Base-by-base conservation (phyloP, 1,284 basidiomycete genomes). In the Leccinum angustisporum region DNA sequence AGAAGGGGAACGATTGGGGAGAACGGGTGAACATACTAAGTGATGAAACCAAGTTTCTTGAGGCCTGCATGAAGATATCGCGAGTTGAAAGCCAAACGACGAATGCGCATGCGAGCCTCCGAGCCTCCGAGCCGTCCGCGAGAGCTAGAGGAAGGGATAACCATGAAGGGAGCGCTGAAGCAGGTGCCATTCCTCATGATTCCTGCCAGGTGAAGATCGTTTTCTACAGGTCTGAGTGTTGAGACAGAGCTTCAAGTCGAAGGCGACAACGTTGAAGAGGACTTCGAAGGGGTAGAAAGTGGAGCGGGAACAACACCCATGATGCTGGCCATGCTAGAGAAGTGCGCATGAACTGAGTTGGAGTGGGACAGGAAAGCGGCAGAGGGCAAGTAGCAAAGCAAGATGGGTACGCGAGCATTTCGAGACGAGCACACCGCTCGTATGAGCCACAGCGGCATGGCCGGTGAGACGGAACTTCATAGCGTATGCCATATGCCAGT, bases 31-130 rank as follows among this genome's bases (percentile, higher is more conserved):
- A 97, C 95, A 71, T 25, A 25, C 25, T 96, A 98, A 9, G 94
- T 92, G 80, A 99, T 97, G 82, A 99, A 99, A 0, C 97, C 97
- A 46, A 99, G 87, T 75, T 95, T 97, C 69, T 87, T 83, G 59
- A 99, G 83, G 5, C 91, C 97, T 8, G 85, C 86, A 65, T 91
- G 90, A 58, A 99, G 88, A 79, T 98, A 99, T 13, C 95, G 87
- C 30, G 93, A 84, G 80, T 98, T 99, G 86, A 99, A 99, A 0
- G 95, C 95, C 27, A 99, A 82, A 34, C 97, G 86, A 50, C 90
- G 86, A 11, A 99, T 81, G 38, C 96, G 87, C 67, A 87, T 85
- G 30, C 81, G 80, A 16, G 97, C 97, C 25, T 25, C 25, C 25
- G 25, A 25, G 25, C 25, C 77, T 98, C 95, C 1, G 82, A 80